Conservation (phyloP, 2,329 filamentous ascomycete genomes). For the Fusarium pseudoanthophilum region DNA sequence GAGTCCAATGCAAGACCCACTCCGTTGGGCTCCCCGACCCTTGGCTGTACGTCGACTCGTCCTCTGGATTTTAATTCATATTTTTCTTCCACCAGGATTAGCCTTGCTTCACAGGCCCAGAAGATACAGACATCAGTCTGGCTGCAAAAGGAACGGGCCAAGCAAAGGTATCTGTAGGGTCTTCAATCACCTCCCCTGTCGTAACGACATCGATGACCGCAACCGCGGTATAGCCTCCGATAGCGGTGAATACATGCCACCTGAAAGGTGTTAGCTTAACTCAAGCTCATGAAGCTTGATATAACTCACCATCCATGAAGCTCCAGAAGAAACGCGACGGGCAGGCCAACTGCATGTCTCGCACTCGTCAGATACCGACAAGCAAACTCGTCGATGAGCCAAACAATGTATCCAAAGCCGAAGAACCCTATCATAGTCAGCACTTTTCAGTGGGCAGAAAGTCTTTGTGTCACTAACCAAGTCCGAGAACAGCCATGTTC, state of each 20-base stretch:
- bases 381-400: conserved; percentile 53
- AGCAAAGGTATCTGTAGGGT: conserved; percentile 46
- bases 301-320: conserved; percentile 54
- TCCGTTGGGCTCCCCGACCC: neutral
- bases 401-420: conserved; percentile 52
- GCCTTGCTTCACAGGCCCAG: neutral
- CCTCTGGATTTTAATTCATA: too few species aligned
- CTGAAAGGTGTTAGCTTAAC: conserved; percentile 30
- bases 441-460: fast-evolving
- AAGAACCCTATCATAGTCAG: conserved; percentile 46
- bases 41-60: too few species aligned
- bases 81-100: neutral
- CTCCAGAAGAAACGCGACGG: conserved; percentile 53
- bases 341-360: conserved; percentile 48
- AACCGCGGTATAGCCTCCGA: conserved; percentile 55
- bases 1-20: fast-evolving
- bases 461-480: conserved; percentile 7
- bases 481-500: conserved; percentile 34
- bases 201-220: conserved; percentile 52
- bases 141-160: conserved; percentile 49
- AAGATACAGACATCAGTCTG: conserved; percentile 9
- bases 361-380: conserved; percentile 46
- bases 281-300: neutral
- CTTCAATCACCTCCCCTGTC: conserved; percentile 46
- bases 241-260: conserved; percentile 56